A percentile compares a stretch with the other conserved stretches of the same genome.
Conservation (phyloP, 2,329 filamentous ascomycete genomes). For the Beauveria medogensis region DNA sequence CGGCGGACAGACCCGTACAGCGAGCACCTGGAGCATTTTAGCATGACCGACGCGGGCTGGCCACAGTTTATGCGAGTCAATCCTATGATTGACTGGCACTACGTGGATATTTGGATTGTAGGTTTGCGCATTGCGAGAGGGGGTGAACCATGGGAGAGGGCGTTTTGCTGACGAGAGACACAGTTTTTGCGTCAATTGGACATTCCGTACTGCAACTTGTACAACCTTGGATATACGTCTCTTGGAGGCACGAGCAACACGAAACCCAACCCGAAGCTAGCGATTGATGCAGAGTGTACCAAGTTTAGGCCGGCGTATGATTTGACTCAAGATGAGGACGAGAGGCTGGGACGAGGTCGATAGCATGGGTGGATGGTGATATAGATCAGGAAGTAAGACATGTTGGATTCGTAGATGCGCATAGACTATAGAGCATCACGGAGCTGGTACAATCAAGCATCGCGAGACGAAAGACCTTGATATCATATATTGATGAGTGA, state of each 20-base stretch:
- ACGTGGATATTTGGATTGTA: slow-evolving; percentile 88
- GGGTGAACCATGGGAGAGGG: not conserved
- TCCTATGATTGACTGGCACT: slow-evolving; percentile 96
- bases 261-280: slow-evolving; percentile 73
- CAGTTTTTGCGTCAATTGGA: slow-evolving; percentile 75
- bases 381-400: not conserved
- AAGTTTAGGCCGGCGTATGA: slow-evolving; percentile 68
- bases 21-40: slow-evolving; percentile 68
- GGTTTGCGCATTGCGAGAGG: slow-evolving; percentile 30
- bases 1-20: slow-evolving; percentile 89
- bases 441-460: not conserved
- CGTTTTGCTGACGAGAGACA: slow-evolving; percentile 13
- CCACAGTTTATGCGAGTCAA: slow-evolving; percentile 88
- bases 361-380: slow-evolving; percentile 16
- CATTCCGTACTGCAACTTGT: slow-evolving; percentile 78
- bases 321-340: slow-evolving; percentile 64
- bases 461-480: not conserved
- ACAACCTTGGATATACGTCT: slow-evolving; percentile 83
- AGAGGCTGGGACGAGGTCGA: slow-evolving; percentile 66
- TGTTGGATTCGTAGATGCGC: not conserved
- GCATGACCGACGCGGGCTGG: slow-evolving; percentile 83
- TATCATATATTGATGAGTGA: not conserved
- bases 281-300: slow-evolving; percentile 25
- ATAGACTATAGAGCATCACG: slow-evolving; percentile 9
- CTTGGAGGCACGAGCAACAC: slow-evolving; percentile 89